Percentiles rank a stretch among this genome's conserved stretches.
Conservation (phyloP, 164 flowering plant species). For the Macadamia tetraphylla region DNA sequence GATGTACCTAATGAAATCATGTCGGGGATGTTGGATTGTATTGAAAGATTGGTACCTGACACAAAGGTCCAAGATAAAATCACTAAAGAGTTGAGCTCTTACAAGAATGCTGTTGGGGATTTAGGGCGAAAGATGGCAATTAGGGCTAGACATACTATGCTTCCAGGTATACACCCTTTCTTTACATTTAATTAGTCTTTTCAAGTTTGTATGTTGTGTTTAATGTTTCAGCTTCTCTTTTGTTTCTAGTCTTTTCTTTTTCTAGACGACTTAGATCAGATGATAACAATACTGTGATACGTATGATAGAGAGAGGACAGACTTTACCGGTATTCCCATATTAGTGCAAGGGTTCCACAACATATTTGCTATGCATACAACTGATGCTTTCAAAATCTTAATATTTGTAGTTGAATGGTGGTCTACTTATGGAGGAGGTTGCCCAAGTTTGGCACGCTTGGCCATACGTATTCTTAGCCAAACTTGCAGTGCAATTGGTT, state of each 20-base stretch:
- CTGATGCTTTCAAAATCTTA: constrained; percentile 13
- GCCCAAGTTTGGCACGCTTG: constrained; percentile 77
- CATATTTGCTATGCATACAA: constrained; percentile 3
- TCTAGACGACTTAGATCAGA: background rate
- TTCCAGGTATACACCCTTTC: constrained; percentile 54
- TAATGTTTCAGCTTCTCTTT: background rate
- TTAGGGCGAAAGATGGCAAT: constrained; percentile 86
- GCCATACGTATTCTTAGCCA: constrained; percentile 76
- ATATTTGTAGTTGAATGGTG: constrained; percentile 74
- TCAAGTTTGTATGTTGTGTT: background rate
- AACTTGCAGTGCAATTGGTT: constrained; percentile 51
- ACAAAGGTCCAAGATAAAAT: constrained; percentile 64
- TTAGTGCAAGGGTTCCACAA: background rate
- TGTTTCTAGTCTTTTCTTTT: background rate
- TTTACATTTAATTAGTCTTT: background rate
- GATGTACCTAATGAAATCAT: constrained; percentile 52
- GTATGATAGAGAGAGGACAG: background rate
- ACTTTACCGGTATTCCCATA: background rate
- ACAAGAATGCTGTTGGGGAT: constrained; percentile 74
- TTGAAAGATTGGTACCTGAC: constrained; percentile 82
- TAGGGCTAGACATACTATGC: constrained; percentile 63
- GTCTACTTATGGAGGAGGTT: constrained; percentile 88
- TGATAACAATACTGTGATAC: background rate
- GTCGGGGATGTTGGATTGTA: constrained; percentile 70
- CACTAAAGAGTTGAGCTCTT: constrained; percentile 61